A percentile compares a stretch with the other conserved stretches of the same genome.
Evolutionary conservation across 2,329 filamentous ascomycete species (phyloP).

Genomic region (Fusarium sp.): DNA sequence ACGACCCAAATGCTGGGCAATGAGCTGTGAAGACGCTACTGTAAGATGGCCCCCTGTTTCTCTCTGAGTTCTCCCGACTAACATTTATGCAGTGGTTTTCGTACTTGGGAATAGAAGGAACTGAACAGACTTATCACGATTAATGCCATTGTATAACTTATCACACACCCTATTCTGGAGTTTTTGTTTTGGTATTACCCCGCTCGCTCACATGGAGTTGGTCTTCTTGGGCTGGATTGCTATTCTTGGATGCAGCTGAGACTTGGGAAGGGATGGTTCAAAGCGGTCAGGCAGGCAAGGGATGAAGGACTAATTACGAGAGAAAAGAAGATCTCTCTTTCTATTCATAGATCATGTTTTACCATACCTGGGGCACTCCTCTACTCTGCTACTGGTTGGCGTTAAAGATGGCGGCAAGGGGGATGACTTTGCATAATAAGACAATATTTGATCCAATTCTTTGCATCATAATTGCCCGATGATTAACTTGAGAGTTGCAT

Average conservation of each 20-base stretch:
- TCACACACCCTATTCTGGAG: conserved; percentile 9
- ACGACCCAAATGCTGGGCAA: conserved; percentile 37
- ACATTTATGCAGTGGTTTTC: conserved; percentile 7
- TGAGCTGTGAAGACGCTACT: conserved; percentile 4
- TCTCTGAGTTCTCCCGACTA: neutral
- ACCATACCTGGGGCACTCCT: conserved; percentile 5
- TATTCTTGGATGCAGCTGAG: conserved; percentile 25
- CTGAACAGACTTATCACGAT: conserved; percentile 22
- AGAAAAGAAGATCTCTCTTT: neutral
- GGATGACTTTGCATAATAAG: conserved; percentile 17
- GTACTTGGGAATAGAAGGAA: conserved; percentile 3
- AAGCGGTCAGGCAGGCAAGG: neutral
- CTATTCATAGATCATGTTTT: conserved; percentile 33
- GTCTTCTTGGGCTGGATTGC: conserved; percentile 15
- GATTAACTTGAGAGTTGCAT: neutral
- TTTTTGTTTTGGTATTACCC: conserved; percentile 32
- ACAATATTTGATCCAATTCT: neutral
- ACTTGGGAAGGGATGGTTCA: conserved; percentile 13
- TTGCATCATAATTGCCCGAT: neutral
- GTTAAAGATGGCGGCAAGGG: conserved; percentile 15
- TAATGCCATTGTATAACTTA: conserved; percentile 30
- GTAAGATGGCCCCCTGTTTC: conserved; percentile 9
- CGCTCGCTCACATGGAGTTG: conserved; percentile 33
- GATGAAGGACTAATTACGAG: neutral
- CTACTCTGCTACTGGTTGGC: conserved; percentile 18